Percentiles rank a stretch among this genome's conserved stretches.
These are phyloP conservation scores for Metarhizium sp. DNA, from an alignment of 2,329 filamentous ascomycete genomes.

Conservation along the genomic window DNA sequence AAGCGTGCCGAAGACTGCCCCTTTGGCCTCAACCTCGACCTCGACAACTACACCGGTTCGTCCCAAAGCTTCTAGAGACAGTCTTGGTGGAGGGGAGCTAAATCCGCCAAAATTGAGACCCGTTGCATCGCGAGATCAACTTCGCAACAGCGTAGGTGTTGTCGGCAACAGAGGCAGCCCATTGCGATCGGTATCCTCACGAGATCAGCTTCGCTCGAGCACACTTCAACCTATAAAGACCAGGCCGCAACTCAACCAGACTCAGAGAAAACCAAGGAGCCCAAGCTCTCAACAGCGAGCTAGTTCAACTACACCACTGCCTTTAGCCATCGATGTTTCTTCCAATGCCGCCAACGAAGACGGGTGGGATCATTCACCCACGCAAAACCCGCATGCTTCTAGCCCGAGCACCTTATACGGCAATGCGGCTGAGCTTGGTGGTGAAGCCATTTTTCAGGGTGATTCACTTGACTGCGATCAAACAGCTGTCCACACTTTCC, in stretches of 20 bases:
- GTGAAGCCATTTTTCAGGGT: not conserved
- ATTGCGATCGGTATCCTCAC: slow-evolving; percentile 10
- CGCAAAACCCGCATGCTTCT: not conserved
- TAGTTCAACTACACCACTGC: slow-evolving; percentile 1
- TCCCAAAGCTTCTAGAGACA: slow-evolving; percentile 1
- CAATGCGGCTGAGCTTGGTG: not conserved
- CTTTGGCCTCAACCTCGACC: slow-evolving; percentile 10
- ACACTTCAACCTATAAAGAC: slow-evolving; percentile 6
- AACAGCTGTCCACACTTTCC: slow-evolving; percentile 11
- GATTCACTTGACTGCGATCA: slow-evolving; percentile 8
- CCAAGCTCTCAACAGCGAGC: slow-evolving; percentile 5
- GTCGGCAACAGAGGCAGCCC: slow-evolving; percentile 9
- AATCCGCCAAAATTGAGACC: slow-evolving; percentile 31
- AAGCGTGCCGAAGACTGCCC: slow-evolving; percentile 20
- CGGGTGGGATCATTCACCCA: not conserved
- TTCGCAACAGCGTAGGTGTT: slow-evolving; percentile 18
- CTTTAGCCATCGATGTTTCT: not conserved
- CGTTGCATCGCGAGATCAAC: slow-evolving; percentile 29
- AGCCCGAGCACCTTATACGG: not conserved
- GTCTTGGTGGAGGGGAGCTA: slow-evolving; percentile 18
- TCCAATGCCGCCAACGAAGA: not conserved
- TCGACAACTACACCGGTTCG: slow-evolving; percentile 13
- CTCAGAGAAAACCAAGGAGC: slow-evolving; percentile 6
- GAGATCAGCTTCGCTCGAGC: slow-evolving; percentile 13
- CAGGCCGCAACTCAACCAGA: slow-evolving; percentile 9